phyloP scores from a whole-genome alignment of 805 yeast species.

The Kluyveromyces dobzhanskii region DNA sequence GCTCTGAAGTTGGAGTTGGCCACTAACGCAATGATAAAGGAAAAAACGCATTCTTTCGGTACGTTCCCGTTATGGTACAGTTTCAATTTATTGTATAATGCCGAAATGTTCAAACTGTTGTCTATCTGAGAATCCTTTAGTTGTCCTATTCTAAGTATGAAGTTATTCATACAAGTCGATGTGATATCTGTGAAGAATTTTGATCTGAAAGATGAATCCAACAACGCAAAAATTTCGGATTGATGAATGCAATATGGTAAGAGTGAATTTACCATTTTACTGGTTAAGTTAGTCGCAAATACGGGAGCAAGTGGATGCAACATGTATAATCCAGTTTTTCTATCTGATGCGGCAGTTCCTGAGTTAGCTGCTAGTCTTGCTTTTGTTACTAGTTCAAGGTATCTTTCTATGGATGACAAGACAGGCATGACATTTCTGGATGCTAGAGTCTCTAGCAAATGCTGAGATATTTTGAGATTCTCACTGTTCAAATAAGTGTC shows the following conservation, averaged over 20 bases:
- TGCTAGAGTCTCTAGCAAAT: conserved; percentile 11
- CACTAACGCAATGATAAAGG: conserved; percentile 5
- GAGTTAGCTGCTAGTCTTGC: conserved; percentile 1
- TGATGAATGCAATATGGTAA: conserved; percentile 19
- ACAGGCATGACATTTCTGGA: conserved; percentile 10
- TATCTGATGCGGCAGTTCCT: conserved; percentile 6
- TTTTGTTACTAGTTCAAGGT: conserved; percentile 10
- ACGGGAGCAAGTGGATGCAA: conserved; percentile 13
- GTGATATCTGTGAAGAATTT: conserved; percentile 9
- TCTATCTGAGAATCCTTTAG: conserved; percentile 7
- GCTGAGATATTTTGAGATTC: conserved; percentile 11
- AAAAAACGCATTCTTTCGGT: conserved; percentile 7
- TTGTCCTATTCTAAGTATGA: conserved; percentile 8
- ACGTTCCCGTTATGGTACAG: conserved; percentile 5
- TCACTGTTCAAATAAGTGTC: conserved; percentile 10
- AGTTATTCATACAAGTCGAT: conserved; percentile 8
- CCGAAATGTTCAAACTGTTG: conserved; percentile 11
- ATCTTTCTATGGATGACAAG: conserved; percentile 9
- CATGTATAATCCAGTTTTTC: neutral
- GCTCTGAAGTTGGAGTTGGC: conserved; percentile 3
- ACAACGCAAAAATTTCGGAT: conserved; percentile 14
- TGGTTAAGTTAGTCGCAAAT: conserved; percentile 11
- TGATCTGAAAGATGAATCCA: conserved; percentile 10
- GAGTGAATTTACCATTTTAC: conserved; percentile 10
- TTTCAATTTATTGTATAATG: conserved; percentile 8